Base-by-base conservation (phyloP, 108 stramenopile species). In the Ochromonas danica region DNA sequence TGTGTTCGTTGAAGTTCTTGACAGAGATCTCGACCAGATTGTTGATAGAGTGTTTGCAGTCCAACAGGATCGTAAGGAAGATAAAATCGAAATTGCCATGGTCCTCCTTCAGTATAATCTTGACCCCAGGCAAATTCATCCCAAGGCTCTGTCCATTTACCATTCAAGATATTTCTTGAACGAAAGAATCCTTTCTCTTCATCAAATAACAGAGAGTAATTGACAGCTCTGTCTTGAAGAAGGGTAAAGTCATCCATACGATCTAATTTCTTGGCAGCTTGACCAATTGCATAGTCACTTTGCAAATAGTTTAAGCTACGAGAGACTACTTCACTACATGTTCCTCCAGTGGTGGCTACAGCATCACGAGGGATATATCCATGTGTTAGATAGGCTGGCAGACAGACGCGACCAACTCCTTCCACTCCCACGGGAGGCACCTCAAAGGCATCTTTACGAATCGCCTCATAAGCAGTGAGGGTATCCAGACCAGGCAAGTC, bases 371-470 rank as follows among this genome's bases (percentile, higher is more conserved):
- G 40, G 10, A 75, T 36, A 36, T 75, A 75, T 38, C 72, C 72
- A 36, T 57, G 17, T 41, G 36, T 6, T 10, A 75, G 14, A 60
- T 75, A 75, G 6, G 72, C 3, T 27, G 6, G 3, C 3, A 75
- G 51, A 60, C 72, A 75, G 14, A 57, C 72, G 28, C 72, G 43
- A 27, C 72, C 72, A 6, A 75, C 51, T 27, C 72, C 72, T 27
- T 75, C 40, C 3, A 60, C 43, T 28, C 45, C 45, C 3, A 57
- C 51, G n/a, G 43, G 45, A 30, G 72, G 72, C 6, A 41, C n/a
- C 72, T 75, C 72, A 36, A 57, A 75, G 3, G 72, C 72, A 36
- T 75, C 72, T 36, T 75, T 75, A 36, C 72, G 51, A 75, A 75
- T 75, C 3, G 72, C 72, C 36, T 3, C 72, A 36, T 75, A 75